Evolutionary conservation across 2,329 filamentous ascomycete genomes (phyloP), one percentile per base, ranked within the genome.

Genomic region (Beauveria sp.): DNA sequence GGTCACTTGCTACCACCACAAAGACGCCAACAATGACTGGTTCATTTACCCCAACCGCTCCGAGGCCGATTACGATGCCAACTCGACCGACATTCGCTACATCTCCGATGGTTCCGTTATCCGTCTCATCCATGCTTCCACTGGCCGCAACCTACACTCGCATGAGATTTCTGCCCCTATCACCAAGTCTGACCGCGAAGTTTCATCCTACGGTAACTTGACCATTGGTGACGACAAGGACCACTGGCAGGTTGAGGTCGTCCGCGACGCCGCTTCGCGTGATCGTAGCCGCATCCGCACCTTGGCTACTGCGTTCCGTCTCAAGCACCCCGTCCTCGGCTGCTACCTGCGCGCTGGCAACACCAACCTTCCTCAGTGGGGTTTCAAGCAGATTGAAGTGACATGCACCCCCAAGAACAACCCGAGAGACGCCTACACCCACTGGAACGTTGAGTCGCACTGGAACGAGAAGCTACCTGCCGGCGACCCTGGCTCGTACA

Each of bases 1-100:
- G 75, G 88, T 99, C 65, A 99, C 95, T 65, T 99, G 96, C 81
- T 99, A 99, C 77, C 95, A 99, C 77, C 95, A 99, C 82, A 99
- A 99, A 75, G 95, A 99, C 80, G 84, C 93, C 74, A 99, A 99
- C 84, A 99, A 99, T 74, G 95, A 99, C 75, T 99, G 95, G 95
- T 96, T 96, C 78, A 93, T 99, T 77, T 97, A 97, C 75, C 95
- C 95, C 28, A 96, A 93, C 78, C 90, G 96, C 65, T 77, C 81
- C 60, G 85, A 96, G 63, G 77, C 83, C 26, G 88, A 89, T 20
- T 96, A 87, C 70, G 82, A 93, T 69, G 76, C 85, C 5, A 86
- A 90, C 63, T 86, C 79, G n/a, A 66, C 68, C 6, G 82, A 86
- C 62, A 85, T 88, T 42, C 80, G 91, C 64, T 96, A 88, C 71